Evolutionary conservation across 352 stramenopile species (phyloP).

Genomic region (Paralagenidium karlingii): DNA sequence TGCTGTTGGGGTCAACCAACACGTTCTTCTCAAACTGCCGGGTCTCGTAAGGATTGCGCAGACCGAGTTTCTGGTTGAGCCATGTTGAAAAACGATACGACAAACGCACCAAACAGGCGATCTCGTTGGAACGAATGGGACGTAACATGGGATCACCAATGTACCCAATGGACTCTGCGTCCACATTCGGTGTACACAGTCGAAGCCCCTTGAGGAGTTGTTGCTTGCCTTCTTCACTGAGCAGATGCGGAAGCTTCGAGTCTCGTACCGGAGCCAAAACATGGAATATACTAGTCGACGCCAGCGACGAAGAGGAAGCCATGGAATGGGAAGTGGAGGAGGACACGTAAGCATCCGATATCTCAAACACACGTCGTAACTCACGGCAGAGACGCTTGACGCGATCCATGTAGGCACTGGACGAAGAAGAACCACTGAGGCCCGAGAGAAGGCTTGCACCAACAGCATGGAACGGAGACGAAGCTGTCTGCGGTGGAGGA

Average conservation of each 20-base stretch:
- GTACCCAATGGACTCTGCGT: slow-evolving; percentile 17
- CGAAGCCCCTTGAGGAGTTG: slow-evolving; percentile 56
- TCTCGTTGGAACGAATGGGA: slow-evolving; percentile 74
- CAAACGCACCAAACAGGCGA: slow-evolving; percentile 59
- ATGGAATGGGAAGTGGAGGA: slow-evolving; percentile 24
- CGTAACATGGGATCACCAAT: slow-evolving; percentile 76
- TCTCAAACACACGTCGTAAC: slow-evolving; percentile 68
- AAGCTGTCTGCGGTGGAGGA: slow-evolving; percentile 7
- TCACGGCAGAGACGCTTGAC: slow-evolving; percentile 58
- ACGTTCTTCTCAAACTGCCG: slow-evolving; percentile 65
- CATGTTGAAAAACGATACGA: slow-evolving; percentile 68
- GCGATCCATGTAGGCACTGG: slow-evolving; percentile 25
- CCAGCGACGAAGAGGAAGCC: slow-evolving; percentile 27
- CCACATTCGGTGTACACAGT: slow-evolving; percentile 53
- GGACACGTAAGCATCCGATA: slow-evolving; percentile 76
- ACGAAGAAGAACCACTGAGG: no score
- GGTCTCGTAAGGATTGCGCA: slow-evolving; percentile 54
- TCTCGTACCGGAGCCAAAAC: slow-evolving; percentile 15
- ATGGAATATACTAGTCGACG: slow-evolving; percentile 13
- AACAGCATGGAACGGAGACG: slow-evolving; percentile 14
- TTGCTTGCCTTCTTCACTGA: slow-evolving; percentile 41
- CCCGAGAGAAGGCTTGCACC: no score
- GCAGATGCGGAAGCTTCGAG: slow-evolving; percentile 32
- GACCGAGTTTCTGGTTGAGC: slow-evolving; percentile 55
- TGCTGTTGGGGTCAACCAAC: slow-evolving; percentile 24